Evolutionary conservation across 306 rosid genomes (phyloP).

Genomic region (Parietaria judaica): DNA sequence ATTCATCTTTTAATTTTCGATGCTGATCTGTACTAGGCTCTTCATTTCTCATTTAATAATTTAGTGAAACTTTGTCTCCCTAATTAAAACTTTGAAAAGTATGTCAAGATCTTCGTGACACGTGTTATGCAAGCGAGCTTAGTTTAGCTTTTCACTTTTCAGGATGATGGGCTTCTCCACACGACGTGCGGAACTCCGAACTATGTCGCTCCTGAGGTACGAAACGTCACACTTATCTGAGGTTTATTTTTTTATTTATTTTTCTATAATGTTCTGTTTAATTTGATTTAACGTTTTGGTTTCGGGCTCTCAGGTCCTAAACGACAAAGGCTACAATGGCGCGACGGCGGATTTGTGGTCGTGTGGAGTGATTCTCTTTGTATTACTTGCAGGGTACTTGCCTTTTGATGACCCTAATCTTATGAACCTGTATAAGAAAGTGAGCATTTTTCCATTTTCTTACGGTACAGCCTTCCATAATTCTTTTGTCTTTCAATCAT

Average conservation of each 20-base stretch:
- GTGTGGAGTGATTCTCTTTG: constrained; percentile 98
- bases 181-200: constrained; percentile 99
- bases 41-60: too few species aligned
- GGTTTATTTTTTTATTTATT: constrained; percentile 3
- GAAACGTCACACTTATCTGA: constrained; percentile 17
- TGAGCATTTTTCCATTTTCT: constrained; percentile 29
- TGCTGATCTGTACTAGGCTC: too few species aligned
- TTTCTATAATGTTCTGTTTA: background rate
- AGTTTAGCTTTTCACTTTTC: constrained; percentile 1
- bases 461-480: constrained; percentile 1
- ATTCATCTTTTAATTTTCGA: too few species aligned
- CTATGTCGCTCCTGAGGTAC: constrained; percentile 98
- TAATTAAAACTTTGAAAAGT: too few species aligned
- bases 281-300: constrained; percentile 10
- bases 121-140: too few species aligned
- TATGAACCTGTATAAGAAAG: constrained; percentile 79
- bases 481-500: constrained; percentile 18
- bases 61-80: too few species aligned
- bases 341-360: constrained; percentile 98
- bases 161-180: constrained; percentile 98
- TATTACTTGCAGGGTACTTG: constrained; percentile 97
- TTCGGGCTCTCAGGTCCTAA: constrained; percentile 58
- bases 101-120: too few species aligned
- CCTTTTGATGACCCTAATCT: constrained; percentile 94
- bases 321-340: constrained; percentile 92